Percentiles rank a stretch among this genome's conserved stretches.
Conservation (phyloP, 345 rosid genomes). For the Euphorbia peplus region DNA sequence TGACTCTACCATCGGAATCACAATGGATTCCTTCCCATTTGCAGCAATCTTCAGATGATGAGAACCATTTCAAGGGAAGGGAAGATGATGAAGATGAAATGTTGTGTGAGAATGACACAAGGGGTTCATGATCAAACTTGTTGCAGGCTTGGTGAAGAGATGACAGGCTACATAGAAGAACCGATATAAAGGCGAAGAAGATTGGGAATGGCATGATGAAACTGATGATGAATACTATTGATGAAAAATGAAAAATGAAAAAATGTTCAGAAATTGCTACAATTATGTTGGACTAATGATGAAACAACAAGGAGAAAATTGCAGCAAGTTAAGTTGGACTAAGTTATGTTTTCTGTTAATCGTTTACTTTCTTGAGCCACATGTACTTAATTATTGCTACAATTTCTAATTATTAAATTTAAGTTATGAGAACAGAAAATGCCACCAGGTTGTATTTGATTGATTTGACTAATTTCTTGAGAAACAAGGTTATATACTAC, state of each 20-base stretch:
- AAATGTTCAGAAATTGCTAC: too few species aligned
- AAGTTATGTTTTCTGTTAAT: too few species aligned
- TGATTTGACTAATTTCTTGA: too few species aligned
- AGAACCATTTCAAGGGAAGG: slow-evolving; percentile 45
- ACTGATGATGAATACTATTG: background rate
- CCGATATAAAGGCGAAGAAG: background rate
- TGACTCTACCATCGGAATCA: slow-evolving; percentile 43
- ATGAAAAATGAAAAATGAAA: too few species aligned
- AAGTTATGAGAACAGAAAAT: too few species aligned
- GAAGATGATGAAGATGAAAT: slow-evolving; percentile 37
- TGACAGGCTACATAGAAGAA: slow-evolving; percentile 2
- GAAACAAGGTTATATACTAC: too few species aligned
- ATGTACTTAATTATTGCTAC: background rate
- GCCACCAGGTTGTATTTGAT: too few species aligned
- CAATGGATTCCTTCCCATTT: slow-evolving; percentile 74
- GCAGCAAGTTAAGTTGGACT: background rate
- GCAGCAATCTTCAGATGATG: slow-evolving; percentile 49
- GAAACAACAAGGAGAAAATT: background rate
- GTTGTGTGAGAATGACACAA: slow-evolving; percentile 41
- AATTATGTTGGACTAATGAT: too few species aligned
- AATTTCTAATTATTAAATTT: background rate
- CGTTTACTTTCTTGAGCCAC: too few species aligned
- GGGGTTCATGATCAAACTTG: slow-evolving; percentile 44
- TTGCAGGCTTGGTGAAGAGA: slow-evolving; percentile 39
- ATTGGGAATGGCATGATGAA: background rate